Evolutionary conservation across 257 asterid genomes (phyloP).

Genomic region (Solanum sitiens): DNA sequence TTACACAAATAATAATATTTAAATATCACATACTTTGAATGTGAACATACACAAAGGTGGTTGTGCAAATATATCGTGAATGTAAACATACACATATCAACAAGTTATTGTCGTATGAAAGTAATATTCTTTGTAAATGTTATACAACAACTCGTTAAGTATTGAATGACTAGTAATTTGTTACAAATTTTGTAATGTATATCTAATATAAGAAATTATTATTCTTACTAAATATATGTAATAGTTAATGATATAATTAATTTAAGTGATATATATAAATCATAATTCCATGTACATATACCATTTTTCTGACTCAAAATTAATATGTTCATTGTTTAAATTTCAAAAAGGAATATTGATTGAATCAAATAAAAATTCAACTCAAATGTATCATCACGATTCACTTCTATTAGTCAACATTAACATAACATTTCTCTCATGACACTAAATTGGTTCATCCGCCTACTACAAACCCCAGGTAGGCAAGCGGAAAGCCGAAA

Average conservation of each 20-base stretch:
- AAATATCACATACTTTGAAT: too few relatives aligned
- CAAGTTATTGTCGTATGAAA: too few relatives aligned
- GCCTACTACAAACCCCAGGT: not conserved
- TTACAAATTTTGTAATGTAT: too few relatives aligned
- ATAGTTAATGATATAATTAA: not conserved
- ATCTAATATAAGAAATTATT: too few relatives aligned
- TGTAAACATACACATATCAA: too few relatives aligned
- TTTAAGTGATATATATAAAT: not conserved
- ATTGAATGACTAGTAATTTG: not conserved
- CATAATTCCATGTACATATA: not conserved
- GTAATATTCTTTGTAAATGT: not conserved
- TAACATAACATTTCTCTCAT: too few relatives aligned
- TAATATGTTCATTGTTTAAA: not conserved
- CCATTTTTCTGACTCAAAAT: not conserved
- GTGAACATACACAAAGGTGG: not conserved
- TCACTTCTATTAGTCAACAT: not conserved
- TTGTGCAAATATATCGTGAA: not conserved
- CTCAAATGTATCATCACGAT: not conserved
- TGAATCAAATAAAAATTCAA: not conserved
- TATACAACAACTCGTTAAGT: not conserved
- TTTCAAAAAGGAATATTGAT: not conserved
- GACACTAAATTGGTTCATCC: not conserved
- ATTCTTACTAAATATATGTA: not conserved
- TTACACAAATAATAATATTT: not conserved
- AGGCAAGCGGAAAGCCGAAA: not conserved